Evolutionary conservation across 495 filamentous ascomycete species (phyloP), one percentile per base, ranked within the genome.

Genomic region (Aspergillus diversus): DNA sequence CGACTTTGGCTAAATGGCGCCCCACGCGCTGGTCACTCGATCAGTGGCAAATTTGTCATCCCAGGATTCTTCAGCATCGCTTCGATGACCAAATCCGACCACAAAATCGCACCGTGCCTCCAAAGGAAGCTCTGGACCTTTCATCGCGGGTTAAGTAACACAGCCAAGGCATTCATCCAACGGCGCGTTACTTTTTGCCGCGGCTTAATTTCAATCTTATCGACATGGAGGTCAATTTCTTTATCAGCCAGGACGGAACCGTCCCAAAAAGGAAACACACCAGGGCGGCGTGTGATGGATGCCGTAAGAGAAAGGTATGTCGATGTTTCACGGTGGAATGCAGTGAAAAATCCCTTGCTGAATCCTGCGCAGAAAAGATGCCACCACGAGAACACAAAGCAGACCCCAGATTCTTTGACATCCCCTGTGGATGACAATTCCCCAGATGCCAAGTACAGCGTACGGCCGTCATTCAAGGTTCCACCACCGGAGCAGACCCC

Each of bases 141-240:
- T 27, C 21, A 27, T 27, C 21, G 21, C 21, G 2, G 21, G 21
- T 27, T 27, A 27, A 27, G 21, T 27, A 27, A 27, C 21, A 27
- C 21, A 27, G 21, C 21, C 21, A 27, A 27, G 21, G 21, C 21
- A 27, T 2, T 27, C 21, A 27, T 27, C 21, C 21, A 27, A 27
- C 21, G 21, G 21, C 21, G 21, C 21, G 2, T 27, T 27, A 2
- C 21, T 27, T 2, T 27, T 27, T 39, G 37, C 37, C 37, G 37
- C 37, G 13, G 37, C 37, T 7, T 1, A 39, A 13, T 39, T 7
- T 39, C 7, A 39, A 39, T 39, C 21, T 39, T 39, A 7, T 31
- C 35, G 2, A 16, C 16, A 69, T 71, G 69, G 67, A 71, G 35
- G 47, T 71, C 33, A 71, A 61, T 50, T 71, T 71, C 33, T 35